A percentile compares a stretch with the other conserved stretches of the same genome.
Evolutionary conservation across 2,329 filamentous ascomycete genomes (phyloP).

Genomic region (Sporothrix pallida): DNA sequence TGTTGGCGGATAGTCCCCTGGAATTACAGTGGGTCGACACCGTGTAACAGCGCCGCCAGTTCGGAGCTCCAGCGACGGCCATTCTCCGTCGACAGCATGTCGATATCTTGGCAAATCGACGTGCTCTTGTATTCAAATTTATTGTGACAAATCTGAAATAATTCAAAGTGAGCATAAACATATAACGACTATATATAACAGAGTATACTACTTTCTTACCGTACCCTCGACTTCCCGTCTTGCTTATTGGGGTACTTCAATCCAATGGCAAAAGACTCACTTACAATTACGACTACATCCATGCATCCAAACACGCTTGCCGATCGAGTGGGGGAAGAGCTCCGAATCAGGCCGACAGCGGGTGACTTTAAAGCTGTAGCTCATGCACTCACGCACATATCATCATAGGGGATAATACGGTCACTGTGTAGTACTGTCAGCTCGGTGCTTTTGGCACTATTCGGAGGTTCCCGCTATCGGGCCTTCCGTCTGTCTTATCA

Average conservation of each 20-base stretch:
- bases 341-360: conserved; percentile 7
- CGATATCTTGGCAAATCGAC: no score
- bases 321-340: not conserved
- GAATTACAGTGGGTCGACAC: conserved; percentile 21
- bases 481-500: conserved; percentile 18
- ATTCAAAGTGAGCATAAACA: not conserved
- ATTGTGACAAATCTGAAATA: not conserved
- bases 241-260: not conserved
- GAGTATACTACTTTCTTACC: no score
- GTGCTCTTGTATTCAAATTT: not conserved
- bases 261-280: not conserved
- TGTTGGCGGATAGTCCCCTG: not conserved
- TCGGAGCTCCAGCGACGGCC: not conserved
- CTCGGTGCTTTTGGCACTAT: conserved; percentile 11
- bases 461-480: conserved; percentile 24
- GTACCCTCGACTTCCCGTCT: no score
- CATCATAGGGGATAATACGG: conserved; percentile 14
- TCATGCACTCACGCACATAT: no score
- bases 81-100: no score
- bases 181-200: no score
- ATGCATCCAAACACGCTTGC: not conserved
- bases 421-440: not conserved
- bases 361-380: no score
- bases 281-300: not conserved
- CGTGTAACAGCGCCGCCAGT: not conserved